These are phyloP conservation scores for Harrya chromipes DNA, from an alignment of 768 basidiomycete genomes.

Conservation along the genomic window DNA sequence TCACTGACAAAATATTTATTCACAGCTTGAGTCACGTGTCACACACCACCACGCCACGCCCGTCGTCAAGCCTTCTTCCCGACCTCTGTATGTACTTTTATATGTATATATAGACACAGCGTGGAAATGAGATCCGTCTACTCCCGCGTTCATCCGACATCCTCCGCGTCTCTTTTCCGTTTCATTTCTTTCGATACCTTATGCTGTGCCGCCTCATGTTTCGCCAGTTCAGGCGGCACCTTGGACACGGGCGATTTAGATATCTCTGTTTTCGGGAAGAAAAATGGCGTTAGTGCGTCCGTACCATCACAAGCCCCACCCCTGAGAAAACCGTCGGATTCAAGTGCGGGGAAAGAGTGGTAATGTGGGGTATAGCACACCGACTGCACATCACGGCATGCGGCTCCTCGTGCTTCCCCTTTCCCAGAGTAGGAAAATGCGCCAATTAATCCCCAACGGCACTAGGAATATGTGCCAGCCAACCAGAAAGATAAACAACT, in stretches of 20 bases:
- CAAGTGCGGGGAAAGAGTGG: slow-evolving; percentile 13
- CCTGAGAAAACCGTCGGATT: neutral
- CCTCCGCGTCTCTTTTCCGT: slow-evolving; percentile 83
- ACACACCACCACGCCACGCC: no score
- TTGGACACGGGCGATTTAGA: slow-evolving; percentile 92
- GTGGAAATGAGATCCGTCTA: neutral
- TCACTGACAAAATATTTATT: neutral
- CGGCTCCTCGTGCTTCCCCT: no score
- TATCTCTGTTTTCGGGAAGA: slow-evolving; percentile 56
- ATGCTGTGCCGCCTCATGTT: slow-evolving; percentile 90
- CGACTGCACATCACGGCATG: no score
- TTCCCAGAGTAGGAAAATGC: no score
- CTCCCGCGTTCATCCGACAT: slow-evolving; percentile 46
- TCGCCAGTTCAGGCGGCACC: slow-evolving; percentile 81
- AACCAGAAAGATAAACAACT: no score
- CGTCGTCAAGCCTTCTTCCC: no score
- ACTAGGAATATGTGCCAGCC: no score
- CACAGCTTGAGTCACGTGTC: no score
- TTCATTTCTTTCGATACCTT: slow-evolving; percentile 94
- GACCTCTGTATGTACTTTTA: no score
- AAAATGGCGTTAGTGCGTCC: slow-evolving; percentile 16
- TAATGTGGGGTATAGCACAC: slow-evolving; percentile 9
- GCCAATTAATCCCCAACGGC: no score
- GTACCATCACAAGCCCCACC: neutral
- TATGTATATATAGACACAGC: no score